Conservation (phyloP, 2,329 filamentous ascomycete genomes). For the Samsoniella hepiali region DNA sequence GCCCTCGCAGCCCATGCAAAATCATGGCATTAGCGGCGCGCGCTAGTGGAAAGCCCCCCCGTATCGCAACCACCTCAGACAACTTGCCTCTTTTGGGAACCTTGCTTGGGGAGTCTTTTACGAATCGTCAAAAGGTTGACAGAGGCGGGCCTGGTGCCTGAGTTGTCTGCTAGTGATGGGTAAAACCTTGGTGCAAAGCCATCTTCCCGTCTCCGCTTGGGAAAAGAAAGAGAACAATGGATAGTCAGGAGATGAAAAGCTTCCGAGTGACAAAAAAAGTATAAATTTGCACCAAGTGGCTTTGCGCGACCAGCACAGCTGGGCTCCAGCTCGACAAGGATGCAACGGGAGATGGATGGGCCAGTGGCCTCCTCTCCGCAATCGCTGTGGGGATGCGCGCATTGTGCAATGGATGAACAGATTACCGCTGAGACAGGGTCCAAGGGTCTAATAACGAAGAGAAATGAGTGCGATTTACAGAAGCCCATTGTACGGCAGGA, state of each 20-base stretch:
- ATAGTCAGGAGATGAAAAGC: not conserved
- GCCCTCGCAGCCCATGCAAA: constrained; percentile 3
- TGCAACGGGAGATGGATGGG: constrained; percentile 1
- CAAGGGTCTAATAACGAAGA: not conserved
- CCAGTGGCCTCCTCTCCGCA: constrained; percentile 13
- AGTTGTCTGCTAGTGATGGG: not conserved
- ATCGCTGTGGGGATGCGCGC: constrained; percentile 10
- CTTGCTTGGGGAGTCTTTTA: not conserved
- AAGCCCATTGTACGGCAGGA: too few relatives aligned
- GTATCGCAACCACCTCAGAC: constrained; percentile 11
- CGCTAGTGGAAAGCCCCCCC: constrained; percentile 14
- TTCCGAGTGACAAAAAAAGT: not conserved
- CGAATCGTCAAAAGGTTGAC: not conserved
- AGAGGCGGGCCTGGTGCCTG: not conserved
- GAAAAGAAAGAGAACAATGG: not conserved
- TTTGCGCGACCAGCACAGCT: constrained; percentile 3
- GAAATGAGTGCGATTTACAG: not conserved
- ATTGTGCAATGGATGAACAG: not conserved
- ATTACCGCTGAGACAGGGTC: not conserved
- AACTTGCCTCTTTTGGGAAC: constrained; percentile 4
- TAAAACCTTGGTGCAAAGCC: not conserved
- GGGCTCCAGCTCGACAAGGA: constrained; percentile 17
- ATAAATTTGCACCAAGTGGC: constrained; percentile 1
- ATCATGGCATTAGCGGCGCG: constrained; percentile 9
- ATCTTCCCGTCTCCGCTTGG: not conserved